phyloP scores from a whole-genome alignment of 1,139 yeast genomes.

The Diutina mesorugosa region DNA sequence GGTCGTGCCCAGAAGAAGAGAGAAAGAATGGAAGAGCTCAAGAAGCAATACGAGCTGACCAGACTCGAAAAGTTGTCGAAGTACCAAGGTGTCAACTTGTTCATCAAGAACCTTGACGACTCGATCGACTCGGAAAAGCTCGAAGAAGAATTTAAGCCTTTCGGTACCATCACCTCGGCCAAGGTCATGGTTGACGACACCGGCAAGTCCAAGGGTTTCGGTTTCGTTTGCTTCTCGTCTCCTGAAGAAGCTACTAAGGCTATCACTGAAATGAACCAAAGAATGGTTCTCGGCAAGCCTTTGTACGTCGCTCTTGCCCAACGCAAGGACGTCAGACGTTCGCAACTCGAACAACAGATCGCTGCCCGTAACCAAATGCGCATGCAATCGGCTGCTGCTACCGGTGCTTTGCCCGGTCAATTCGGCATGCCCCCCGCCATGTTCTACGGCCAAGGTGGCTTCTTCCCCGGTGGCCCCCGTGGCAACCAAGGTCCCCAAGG shows the following conservation, averaged over 20 bases:
- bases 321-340: slow-evolving; percentile 96
- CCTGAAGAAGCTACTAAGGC: slow-evolving; percentile 99
- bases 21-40: slow-evolving; percentile 95
- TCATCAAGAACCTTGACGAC: slow-evolving; percentile 94
- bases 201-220: slow-evolving; percentile 96
- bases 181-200: slow-evolving; percentile 92
- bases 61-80: slow-evolving; percentile 87
- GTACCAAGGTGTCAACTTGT: slow-evolving; percentile 96
- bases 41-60: slow-evolving; percentile 87
- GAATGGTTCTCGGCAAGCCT: slow-evolving; percentile 92
- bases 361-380: slow-evolving; percentile 98
- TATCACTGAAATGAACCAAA: slow-evolving; percentile 96
- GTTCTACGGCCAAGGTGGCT: slow-evolving; percentile 83
- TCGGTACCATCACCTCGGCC: slow-evolving; percentile 92
- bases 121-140: slow-evolving; percentile 82
- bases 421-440: slow-evolving; percentile 70
- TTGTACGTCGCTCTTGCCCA: slow-evolving; percentile 98
- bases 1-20: slow-evolving; percentile 99
- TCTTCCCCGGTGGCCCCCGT: slow-evolving; percentile 64
- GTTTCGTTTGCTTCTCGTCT: slow-evolving; percentile 94
- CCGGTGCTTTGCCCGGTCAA: slow-evolving; percentile 89
- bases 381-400: slow-evolving; percentile 86
- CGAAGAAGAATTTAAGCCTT: slow-evolving; percentile 85
- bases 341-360: slow-evolving; percentile 94
- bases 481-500: slow-evolving; percentile 32